Conservation (phyloP, 2,329 filamentous ascomycete genomes). For the Aspergillus ustus region DNA sequence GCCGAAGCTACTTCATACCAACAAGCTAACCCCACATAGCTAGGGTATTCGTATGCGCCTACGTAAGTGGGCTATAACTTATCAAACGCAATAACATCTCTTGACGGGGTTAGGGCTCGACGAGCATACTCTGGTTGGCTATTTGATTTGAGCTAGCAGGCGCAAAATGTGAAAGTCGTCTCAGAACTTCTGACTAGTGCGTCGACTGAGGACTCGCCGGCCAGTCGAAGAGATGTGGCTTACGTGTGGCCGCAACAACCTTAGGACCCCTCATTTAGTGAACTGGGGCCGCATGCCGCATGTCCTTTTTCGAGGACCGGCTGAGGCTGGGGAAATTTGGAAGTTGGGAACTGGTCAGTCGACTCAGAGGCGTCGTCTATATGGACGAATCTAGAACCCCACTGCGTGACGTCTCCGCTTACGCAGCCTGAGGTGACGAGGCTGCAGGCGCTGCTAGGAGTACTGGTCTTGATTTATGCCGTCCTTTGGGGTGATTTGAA, state of each 20-base stretch:
- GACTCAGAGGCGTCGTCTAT: neutral
- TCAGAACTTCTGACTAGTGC: neutral
- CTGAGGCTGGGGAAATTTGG: neutral
- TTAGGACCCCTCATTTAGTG: neutral
- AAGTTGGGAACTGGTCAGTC: neutral
- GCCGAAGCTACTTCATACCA: neutral
- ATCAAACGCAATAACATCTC: conserved; percentile 9
- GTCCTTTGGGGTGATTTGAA: conserved; percentile 3
- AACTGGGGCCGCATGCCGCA: neutral
- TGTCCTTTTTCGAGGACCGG: neutral
- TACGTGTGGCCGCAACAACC: conserved; percentile 10
- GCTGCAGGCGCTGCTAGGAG: conserved; percentile 1
- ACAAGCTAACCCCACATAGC: conserved; percentile 11
- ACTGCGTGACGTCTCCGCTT: conserved; percentile 30
- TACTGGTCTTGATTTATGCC: neutral
- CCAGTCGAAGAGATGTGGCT: conserved; percentile 9
- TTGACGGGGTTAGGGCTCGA: conserved; percentile 5
- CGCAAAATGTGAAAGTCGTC: neutral
- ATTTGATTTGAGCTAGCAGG: neutral
- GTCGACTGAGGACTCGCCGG: neutral
- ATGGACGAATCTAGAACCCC: conserved; percentile 19
- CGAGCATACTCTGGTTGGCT: conserved; percentile 12
- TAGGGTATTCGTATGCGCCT: conserved; percentile 30
- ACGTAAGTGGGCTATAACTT: conserved; percentile 25
- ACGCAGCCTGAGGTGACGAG: conserved; percentile 23